Percentiles rank a stretch among this genome's conserved stretches.
Evolutionary conservation across 1,139 yeast species (phyloP).

Genomic region (Taiozyma sp.): DNA sequence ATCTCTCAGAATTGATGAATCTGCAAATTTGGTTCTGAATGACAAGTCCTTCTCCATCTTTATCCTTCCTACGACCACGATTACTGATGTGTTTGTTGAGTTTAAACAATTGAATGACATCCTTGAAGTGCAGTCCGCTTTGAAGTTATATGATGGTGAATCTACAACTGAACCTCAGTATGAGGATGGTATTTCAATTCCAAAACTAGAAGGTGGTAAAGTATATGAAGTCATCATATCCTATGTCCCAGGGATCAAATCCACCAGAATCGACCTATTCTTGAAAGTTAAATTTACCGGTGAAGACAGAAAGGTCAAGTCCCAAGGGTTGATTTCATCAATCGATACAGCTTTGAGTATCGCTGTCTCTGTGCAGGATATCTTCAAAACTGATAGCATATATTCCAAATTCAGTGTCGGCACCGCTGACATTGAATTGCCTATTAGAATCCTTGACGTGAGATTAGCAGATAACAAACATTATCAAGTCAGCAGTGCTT

Average conservation of each 20-base stretch:
- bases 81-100: slow-evolving; percentile 5
- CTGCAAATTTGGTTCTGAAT: slow-evolving; percentile 18
- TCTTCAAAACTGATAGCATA: slow-evolving; percentile 48
- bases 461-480: slow-evolving; percentile 35
- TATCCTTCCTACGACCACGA: slow-evolving; percentile 9
- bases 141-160: slow-evolving; percentile 3
- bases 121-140: slow-evolving; percentile 2
- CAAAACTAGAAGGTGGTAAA: slow-evolving; percentile 4
- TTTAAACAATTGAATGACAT: slow-evolving; percentile 5
- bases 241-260: slow-evolving; percentile 8
- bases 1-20: slow-evolving; percentile 13
- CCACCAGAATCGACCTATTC: slow-evolving; percentile 20
- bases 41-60: slow-evolving; percentile 21
- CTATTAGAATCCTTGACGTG: slow-evolving; percentile 48
- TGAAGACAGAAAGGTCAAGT: slow-evolving; percentile 13
- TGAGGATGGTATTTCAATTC: slow-evolving; percentile 2
- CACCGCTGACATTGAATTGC: slow-evolving; percentile 44
- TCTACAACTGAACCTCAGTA: not conserved
- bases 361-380: slow-evolving; percentile 75
- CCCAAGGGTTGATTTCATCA: slow-evolving; percentile 24
- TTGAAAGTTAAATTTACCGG: slow-evolving; percentile 31
- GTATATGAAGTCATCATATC: slow-evolving; percentile 22
- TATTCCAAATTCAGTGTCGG: slow-evolving; percentile 68
- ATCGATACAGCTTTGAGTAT: slow-evolving; percentile 49
- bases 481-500: slow-evolving; percentile 34